Conservation (phyloP, 768 basidiomycete species). For the Punctularia strigosozonata region DNA sequence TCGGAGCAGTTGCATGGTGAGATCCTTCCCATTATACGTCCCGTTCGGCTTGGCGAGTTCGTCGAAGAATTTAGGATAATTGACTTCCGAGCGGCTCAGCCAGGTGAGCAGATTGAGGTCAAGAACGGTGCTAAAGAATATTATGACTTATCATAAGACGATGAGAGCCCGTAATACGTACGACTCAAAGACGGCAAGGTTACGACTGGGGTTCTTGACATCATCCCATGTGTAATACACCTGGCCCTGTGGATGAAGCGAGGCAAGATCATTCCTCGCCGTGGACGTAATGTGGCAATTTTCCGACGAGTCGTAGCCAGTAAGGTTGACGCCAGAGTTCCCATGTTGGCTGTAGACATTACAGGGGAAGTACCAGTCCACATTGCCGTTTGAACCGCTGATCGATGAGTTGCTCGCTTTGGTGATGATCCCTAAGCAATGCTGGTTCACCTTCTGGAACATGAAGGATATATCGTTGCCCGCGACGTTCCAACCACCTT, state of each 20-base stretch:
- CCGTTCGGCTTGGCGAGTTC: conserved; percentile 56
- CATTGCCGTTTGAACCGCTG: conserved; percentile 38
- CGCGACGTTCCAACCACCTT: conserved; percentile 62
- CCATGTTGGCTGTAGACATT: conserved; percentile 76
- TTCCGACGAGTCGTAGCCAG: conserved; percentile 48
- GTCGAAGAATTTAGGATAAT: conserved; percentile 77
- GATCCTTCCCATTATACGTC: conserved; percentile 71
- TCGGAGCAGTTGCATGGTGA: conserved; percentile 79
- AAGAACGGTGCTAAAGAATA: conserved; percentile 56
- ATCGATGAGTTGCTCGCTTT: conserved; percentile 64
- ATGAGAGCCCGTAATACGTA: conserved; percentile 29
- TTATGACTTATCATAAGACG: conserved; percentile 6
- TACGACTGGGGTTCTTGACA: conserved; percentile 52
- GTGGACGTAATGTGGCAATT: conserved; percentile 61
- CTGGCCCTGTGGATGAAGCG: conserved; percentile 54
- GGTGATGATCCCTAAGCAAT: conserved; percentile 70
- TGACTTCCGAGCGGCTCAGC: conserved; percentile 73
- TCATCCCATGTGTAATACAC: conserved; percentile 94
- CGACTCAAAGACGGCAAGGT: conserved; percentile 92
- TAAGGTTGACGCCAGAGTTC: conserved; percentile 47
- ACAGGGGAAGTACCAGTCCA: conserved; percentile 98
- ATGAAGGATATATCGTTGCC: conserved; percentile 90
- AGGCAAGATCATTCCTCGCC: conserved; percentile 41
- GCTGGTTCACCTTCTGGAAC: conserved; percentile 85
- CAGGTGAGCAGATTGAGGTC: conserved; percentile 79